These are phyloP conservation scores for Cordyceps cicadae DNA, from an alignment of 2,329 filamentous ascomycete species.

Conservation along the genomic window DNA sequence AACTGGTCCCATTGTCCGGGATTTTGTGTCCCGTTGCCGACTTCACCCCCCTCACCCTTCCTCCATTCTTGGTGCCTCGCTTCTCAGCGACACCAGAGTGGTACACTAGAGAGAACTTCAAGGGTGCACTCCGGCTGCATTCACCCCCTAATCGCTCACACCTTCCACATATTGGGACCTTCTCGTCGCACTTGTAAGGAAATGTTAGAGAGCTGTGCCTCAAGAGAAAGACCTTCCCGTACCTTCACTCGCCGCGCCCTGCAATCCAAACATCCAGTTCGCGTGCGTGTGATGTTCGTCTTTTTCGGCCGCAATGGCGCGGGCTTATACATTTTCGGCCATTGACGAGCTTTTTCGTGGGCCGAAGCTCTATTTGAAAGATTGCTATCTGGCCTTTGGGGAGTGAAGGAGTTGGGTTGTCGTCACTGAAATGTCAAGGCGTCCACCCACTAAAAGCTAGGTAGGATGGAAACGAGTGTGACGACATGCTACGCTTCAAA, in stretches of 20 bases:
- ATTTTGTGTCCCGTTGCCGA: not conserved
- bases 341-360: not conserved
- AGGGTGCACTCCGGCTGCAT: not conserved
- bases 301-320: constrained; percentile 17
- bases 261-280: constrained; percentile 16
- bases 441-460: too few species aligned
- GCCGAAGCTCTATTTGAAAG: not conserved
- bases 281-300: constrained; percentile 17
- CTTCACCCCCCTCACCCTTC: not conserved
- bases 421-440: too few species aligned
- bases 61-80: not conserved
- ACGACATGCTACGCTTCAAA: too few species aligned
- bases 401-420: not conserved
- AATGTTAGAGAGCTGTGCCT: not conserved
- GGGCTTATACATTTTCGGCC: constrained; percentile 16
- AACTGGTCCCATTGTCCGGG: not conserved
- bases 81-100: not conserved
- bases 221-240: not conserved
- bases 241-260: constrained; percentile 17
- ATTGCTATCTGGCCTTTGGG: too few species aligned
- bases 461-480: too few species aligned
- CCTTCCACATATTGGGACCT: constrained; percentile 5
- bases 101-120: constrained; percentile 2
- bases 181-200: constrained; percentile 8
- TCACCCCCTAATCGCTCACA: constrained; percentile 5